Percentiles rank a stretch among this genome's conserved stretches.
phyloP scores from a whole-genome alignment of 2,329 filamentous ascomycete species.

The Botryotinia globosa region DNA sequence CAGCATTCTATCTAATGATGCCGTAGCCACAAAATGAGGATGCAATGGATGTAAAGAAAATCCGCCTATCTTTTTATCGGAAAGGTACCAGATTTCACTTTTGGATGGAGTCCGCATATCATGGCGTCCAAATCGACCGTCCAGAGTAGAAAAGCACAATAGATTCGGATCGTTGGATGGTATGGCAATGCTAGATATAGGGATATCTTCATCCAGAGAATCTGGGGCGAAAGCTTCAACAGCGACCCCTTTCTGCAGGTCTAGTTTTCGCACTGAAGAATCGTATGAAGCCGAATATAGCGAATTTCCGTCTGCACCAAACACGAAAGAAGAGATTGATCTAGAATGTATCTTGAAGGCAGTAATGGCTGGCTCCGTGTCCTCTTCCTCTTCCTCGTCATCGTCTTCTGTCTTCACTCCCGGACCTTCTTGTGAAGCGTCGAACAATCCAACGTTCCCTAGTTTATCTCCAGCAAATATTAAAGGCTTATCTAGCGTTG shows the following conservation, averaged over 20 bases:
- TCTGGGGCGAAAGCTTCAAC: conserved; percentile 77
- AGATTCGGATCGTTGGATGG: conserved; percentile 65
- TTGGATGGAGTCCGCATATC: conserved; percentile 65
- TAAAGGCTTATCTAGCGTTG: conserved; percentile 78
- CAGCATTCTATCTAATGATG: conserved; percentile 82
- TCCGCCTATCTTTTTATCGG: conserved; percentile 92
- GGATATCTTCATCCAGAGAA: conserved; percentile 67
- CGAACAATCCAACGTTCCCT: conserved; percentile 85
- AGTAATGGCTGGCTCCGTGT: conserved; percentile 74
- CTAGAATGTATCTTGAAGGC: conserved; percentile 87
- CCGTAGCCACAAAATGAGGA: conserved; percentile 82
- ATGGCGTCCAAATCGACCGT: conserved; percentile 76
- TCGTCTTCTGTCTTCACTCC: conserved; percentile 57
- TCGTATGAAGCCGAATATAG: conserved; percentile 90
- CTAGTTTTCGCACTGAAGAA: conserved; percentile 82
- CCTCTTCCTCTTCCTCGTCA: conserved; percentile 65
- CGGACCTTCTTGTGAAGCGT: conserved; percentile 69
- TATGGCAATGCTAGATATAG: conserved; percentile 83
- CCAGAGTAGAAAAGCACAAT: conserved; percentile 83
- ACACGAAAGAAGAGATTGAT: conserved; percentile 82
- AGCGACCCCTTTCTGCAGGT: conserved; percentile 76
- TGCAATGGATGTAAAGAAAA: conserved; percentile 80
- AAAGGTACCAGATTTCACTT: conserved; percentile 69
- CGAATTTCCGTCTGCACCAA: conserved; percentile 68
- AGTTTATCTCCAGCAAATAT: conserved; percentile 94